Percentiles rank a stretch among this genome's conserved stretches.
Conservation (phyloP, 164 flowering plant genomes). For the Macadamia tetraphylla region DNA sequence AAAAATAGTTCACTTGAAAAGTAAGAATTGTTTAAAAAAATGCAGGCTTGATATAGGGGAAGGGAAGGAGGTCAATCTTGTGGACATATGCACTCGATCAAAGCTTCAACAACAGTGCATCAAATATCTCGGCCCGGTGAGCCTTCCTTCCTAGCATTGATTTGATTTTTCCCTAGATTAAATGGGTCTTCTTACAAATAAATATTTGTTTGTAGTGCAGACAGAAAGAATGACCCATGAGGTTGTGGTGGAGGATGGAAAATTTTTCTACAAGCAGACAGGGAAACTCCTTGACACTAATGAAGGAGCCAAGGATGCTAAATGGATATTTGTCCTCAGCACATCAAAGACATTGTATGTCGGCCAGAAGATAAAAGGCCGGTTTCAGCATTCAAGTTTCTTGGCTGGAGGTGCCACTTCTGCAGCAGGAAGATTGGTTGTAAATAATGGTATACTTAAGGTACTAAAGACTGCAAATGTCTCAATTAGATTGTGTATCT, state of each 20-base stretch:
- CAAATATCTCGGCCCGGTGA: slow-evolving; percentile 88
- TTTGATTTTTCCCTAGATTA: neutral
- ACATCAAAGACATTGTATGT: slow-evolving; percentile 68
- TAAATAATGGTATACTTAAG: slow-evolving; percentile 65
- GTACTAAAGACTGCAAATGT: slow-evolving; percentile 21
- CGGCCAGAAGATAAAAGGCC: slow-evolving; percentile 77
- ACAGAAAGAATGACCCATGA: slow-evolving; percentile 69
- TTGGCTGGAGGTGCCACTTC: slow-evolving; percentile 98
- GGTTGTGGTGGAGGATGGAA: slow-evolving; percentile 58
- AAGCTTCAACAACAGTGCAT: slow-evolving; percentile 93
- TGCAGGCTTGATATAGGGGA: slow-evolving; percentile 89
- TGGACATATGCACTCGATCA: slow-evolving; percentile 60
- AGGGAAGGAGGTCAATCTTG: slow-evolving; percentile 68
- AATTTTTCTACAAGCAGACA: slow-evolving; percentile 47
- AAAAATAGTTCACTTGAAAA: neutral
- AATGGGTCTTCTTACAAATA: neutral
- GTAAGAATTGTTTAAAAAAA: neutral
- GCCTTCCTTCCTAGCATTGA: slow-evolving; percentile 14
- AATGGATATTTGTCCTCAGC: slow-evolving; percentile 97
- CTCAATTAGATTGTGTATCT: neutral
- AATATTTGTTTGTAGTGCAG: slow-evolving; percentile 30
- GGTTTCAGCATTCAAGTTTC: slow-evolving; percentile 93
- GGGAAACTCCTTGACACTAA: slow-evolving; percentile 55
- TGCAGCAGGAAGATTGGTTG: slow-evolving; percentile 84
- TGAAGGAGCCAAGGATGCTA: slow-evolving; percentile 49